Base-by-base conservation (phyloP, 139 green algal genomes). In the Nannochloris sp. region DNA sequence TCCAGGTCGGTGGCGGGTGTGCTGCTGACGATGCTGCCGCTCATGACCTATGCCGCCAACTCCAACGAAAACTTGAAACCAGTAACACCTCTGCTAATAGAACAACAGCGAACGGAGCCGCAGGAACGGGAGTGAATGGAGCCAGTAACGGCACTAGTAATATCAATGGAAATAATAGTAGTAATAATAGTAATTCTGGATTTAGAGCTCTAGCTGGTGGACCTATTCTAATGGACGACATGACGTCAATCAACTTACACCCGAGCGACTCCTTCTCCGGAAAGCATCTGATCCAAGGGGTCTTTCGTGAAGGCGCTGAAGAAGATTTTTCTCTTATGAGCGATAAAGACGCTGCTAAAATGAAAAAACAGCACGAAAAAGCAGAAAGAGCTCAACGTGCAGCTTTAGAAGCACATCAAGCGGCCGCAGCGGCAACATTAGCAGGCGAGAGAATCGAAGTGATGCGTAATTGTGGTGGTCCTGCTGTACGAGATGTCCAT, bases 401-500 rank as follows among this genome's bases (percentile, higher is more conserved):
- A 30, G 83, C 80, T 0, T 75, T 87, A 47, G 73, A 29, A 63
- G 59, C 47, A 25, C 64, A 71, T 35, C 70, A 78, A 38, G 63
- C 70, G 24, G 48, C 47, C 14, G 44, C 64, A 1, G 30, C 25
- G 10, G 23, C 31, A 6, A 65, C 70, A 0, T 30, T 74, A 4
- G 42, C 63, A 25, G 74, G 77, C 15, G 47, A 80, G 37, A 54
- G 44, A 15, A 59, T 83, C 0, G 62, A 37, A 27, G 77, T 87
- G 29, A 63, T 83, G 13, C 79, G 81, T 7, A 72, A 85, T 58
- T 42, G 31, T 44, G 80, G 72, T 53, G 78, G 75, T 46, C 72
- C 75, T 9, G 78, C 79, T 19, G 42, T 77, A 9, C 59, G 71
- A 12, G 89, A 96, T 67, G 45, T 96, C 23, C 76, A 90, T 54